These are phyloP conservation scores for Sphagnurus paluster DNA, from an alignment of 1,284 basidiomycete species.

Conservation along the genomic window DNA sequence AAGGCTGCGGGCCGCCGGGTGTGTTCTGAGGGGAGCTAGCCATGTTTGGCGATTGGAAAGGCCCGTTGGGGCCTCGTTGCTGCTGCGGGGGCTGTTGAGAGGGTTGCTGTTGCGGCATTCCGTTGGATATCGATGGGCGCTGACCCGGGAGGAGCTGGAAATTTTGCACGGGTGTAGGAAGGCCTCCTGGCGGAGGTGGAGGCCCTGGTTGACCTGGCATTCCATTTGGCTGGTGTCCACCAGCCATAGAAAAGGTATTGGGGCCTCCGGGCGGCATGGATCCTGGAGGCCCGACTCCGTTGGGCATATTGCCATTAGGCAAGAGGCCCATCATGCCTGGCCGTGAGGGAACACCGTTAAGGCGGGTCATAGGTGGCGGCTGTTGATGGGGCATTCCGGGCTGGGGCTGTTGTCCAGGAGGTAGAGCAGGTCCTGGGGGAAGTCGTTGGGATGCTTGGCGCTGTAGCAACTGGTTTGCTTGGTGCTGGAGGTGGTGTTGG, in stretches of 20 bases:
- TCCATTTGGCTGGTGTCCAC: constrained; percentile 41
- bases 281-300: constrained; percentile 26
- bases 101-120: constrained; percentile 21
- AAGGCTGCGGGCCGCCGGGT: constrained; percentile 20
- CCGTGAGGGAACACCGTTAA: constrained; percentile 21
- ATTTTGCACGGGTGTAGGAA: constrained; percentile 21
- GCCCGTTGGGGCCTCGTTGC: constrained; percentile 20
- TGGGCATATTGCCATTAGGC: constrained; percentile 33
- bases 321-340: constrained; percentile 16
- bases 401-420: constrained; percentile 29
- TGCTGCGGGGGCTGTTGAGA: constrained; percentile 22
- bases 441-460: constrained; percentile 28
- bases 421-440: constrained; percentile 17
- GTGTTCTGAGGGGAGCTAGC: constrained; percentile 21
- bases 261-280: constrained; percentile 17
- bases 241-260: constrained; percentile 20
- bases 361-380: constrained; percentile 14
- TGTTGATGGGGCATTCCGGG: constrained; percentile 21
- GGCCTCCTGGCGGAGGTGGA: constrained; percentile 24
- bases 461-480: constrained; percentile 34
- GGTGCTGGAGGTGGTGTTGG: constrained; percentile 31
- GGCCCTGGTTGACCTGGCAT: constrained; percentile 37
- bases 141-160: constrained; percentile 25
- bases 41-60: constrained; percentile 22
- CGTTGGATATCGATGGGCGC: constrained; percentile 21